phyloP scores from a whole-genome alignment of 2,329 filamentous ascomycete genomes.

The Verticillium albo-atrum region DNA sequence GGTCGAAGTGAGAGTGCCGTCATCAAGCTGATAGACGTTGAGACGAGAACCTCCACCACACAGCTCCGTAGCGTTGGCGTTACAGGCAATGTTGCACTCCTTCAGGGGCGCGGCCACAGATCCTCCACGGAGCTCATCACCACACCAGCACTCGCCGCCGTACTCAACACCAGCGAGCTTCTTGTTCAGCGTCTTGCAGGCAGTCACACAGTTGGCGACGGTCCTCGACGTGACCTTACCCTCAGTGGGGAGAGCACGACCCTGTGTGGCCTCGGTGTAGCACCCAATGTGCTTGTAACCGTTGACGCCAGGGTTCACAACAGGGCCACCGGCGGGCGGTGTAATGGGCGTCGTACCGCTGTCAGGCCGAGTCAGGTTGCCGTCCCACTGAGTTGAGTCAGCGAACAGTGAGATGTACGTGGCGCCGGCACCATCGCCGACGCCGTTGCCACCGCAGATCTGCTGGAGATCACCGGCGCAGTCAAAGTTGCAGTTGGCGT shows the following conservation, averaged over 20 bases:
- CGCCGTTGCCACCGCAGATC: conserved; percentile 45
- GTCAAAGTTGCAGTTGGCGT: conserved; percentile 44
- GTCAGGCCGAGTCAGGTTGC: conserved; percentile 15
- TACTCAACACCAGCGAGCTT: conserved; percentile 29
- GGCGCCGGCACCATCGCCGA: conserved; percentile 20
- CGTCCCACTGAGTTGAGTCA: conserved; percentile 21
- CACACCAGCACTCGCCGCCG: conserved; percentile 33
- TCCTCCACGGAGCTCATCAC: conserved; percentile 19
- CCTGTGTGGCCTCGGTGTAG: conserved; percentile 24
- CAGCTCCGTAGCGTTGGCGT: conserved; percentile 26
- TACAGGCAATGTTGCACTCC: conserved; percentile 28
- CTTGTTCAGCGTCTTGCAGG: conserved; percentile 20
- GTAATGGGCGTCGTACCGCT: conserved; percentile 6
- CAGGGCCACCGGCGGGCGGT: conserved; percentile 14
- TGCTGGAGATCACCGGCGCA: conserved; percentile 44
- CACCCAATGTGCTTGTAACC: conserved; percentile 22
- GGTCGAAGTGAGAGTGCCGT: not conserved
- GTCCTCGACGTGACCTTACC: not conserved
- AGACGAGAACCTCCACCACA: conserved; percentile 28
- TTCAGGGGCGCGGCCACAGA: conserved; percentile 19
- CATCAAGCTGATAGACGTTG: conserved; percentile 26
- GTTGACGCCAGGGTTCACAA: conserved; percentile 29
- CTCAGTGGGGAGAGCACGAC: conserved; percentile 19
- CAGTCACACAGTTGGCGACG: conserved; percentile 6
- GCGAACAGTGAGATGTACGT: conserved; percentile 45